phyloP scores from a whole-genome alignment of 306 rosid species.

The Rubus parviflorus region DNA sequence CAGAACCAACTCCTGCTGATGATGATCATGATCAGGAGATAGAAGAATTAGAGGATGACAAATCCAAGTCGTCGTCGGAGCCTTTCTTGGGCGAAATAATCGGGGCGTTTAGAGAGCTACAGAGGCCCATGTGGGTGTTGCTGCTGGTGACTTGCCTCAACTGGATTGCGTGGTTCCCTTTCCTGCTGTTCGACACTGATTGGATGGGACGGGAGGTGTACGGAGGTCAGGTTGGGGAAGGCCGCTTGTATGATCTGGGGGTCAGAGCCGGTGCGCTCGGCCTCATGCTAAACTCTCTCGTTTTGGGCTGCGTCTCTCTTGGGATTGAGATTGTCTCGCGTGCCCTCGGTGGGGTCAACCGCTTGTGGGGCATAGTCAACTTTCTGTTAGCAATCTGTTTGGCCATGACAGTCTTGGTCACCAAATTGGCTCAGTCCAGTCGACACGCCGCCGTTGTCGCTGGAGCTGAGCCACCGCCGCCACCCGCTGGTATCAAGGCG shows the following conservation, averaged over 20 bases:
- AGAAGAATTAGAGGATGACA: neutral
- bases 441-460: neutral
- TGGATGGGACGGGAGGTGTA: conserved; percentile 90
- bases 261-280: conserved; percentile 75
- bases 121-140: conserved; percentile 69
- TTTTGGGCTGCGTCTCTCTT: conserved; percentile 52
- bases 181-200: conserved; percentile 74
- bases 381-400: conserved; percentile 49
- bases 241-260: conserved; percentile 45
- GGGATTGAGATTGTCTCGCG: conserved; percentile 50
- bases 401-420: conserved; percentile 54
- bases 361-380: conserved; percentile 72
- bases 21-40: neutral
- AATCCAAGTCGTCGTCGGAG: neutral
- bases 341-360: conserved; percentile 57
- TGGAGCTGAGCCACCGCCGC: conserved; percentile 18
- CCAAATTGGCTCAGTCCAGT: conserved; percentile 49
- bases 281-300: conserved; percentile 65
- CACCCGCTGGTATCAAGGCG: conserved; percentile 35
- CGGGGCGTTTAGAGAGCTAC: conserved; percentile 52
- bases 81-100: conserved; percentile 51
- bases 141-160: conserved; percentile 67
- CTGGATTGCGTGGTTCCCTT: conserved; percentile 88
- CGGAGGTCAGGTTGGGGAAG: conserved; percentile 57
- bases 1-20: conserved; percentile 21